Evolutionary conservation across 179 eudicot genomes (phyloP).

Genomic region (Spinacia oleracea): DNA sequence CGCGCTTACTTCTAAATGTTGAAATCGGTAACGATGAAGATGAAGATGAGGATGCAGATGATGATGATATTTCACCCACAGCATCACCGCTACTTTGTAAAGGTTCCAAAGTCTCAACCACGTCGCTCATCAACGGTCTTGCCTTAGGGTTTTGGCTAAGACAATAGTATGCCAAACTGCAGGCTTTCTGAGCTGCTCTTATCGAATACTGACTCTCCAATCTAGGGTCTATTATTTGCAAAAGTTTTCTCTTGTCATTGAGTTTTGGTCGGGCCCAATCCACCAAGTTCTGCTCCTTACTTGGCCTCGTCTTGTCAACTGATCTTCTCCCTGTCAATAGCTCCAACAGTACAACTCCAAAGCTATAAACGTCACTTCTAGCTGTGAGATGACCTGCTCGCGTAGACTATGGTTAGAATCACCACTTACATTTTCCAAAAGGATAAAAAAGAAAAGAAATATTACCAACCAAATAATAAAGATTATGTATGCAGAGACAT

Average conservation of each 20-base stretch:
- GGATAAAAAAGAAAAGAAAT: not conserved
- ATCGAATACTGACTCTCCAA: slow-evolving; percentile 69
- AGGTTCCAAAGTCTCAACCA: slow-evolving; percentile 75
- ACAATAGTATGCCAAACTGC: slow-evolving; percentile 79
- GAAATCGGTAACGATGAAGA: slow-evolving; percentile 29
- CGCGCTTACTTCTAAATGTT: slow-evolving; percentile 29
- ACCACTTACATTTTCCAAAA: not conserved
- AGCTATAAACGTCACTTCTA: slow-evolving; percentile 81
- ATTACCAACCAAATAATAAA: not conserved
- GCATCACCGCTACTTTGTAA: slow-evolving; percentile 46
- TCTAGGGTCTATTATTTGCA: slow-evolving; percentile 70
- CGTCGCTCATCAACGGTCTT: slow-evolving; percentile 78
- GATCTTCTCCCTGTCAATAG: slow-evolving; percentile 74
- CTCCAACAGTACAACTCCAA: slow-evolving; percentile 73
- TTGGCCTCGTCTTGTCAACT: slow-evolving; percentile 69
- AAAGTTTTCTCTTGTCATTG: slow-evolving; percentile 64
- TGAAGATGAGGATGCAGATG: slow-evolving; percentile 26
- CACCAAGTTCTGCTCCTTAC: slow-evolving; percentile 73
- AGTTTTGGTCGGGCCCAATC: slow-evolving; percentile 84
- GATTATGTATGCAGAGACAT: too few species aligned
- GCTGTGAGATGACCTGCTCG: slow-evolving; percentile 77
- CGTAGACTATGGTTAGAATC: slow-evolving; percentile 22
- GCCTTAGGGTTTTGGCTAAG: slow-evolving; percentile 82
- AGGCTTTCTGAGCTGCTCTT: slow-evolving; percentile 78
- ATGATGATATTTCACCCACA: slow-evolving; percentile 19